Conservation (phyloP, 2,329 filamentous ascomycete genomes). For the Hymenoscyphus linearis region DNA sequence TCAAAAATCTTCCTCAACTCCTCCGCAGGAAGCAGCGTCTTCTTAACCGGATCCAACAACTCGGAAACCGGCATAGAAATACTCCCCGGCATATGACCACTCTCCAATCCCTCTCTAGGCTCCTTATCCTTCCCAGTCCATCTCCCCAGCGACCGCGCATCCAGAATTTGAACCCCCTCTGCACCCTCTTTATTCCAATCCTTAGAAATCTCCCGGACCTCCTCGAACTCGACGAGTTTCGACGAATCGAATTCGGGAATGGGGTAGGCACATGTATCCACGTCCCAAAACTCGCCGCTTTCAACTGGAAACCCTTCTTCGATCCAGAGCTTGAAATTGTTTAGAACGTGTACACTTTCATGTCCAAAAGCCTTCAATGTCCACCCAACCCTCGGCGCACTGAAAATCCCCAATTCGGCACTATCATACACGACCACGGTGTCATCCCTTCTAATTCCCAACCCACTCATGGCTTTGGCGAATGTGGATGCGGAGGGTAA, state of each 20-base stretch:
- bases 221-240: slow-evolving; percentile 75
- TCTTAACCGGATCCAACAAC: slow-evolving; percentile 76
- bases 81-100: slow-evolving; percentile 87
- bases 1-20: slow-evolving; percentile 72
- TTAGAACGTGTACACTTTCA: slow-evolving; percentile 78
- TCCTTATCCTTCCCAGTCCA: slow-evolving; percentile 82
- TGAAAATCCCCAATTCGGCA: slow-evolving; percentile 88
- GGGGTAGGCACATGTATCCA: slow-evolving; percentile 60
- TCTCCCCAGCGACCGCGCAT: slow-evolving; percentile 74
- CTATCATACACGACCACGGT: slow-evolving; percentile 92
- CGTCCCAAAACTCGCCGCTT: slow-evolving; percentile 65
- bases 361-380: slow-evolving; percentile 89
- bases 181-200: slow-evolving; percentile 77
- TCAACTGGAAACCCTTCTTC: slow-evolving; percentile 78
- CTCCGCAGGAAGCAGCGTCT: slow-evolving; percentile 67
- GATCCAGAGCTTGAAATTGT: slow-evolving; percentile 95
- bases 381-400: slow-evolving; percentile 89
- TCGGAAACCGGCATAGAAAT: slow-evolving; percentile 76
- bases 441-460: slow-evolving; percentile 84
- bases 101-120: slow-evolving; percentile 77
- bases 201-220: slow-evolving; percentile 70
- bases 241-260: slow-evolving; percentile 52
- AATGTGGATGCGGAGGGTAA: slow-evolving; percentile 77
- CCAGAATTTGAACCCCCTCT: slow-evolving; percentile 80
- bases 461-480: slow-evolving; percentile 77